These are phyloP conservation scores for Ascochyta lentis DNA, from an alignment of 2,329 filamentous ascomycete genomes.

Conservation along the genomic window DNA sequence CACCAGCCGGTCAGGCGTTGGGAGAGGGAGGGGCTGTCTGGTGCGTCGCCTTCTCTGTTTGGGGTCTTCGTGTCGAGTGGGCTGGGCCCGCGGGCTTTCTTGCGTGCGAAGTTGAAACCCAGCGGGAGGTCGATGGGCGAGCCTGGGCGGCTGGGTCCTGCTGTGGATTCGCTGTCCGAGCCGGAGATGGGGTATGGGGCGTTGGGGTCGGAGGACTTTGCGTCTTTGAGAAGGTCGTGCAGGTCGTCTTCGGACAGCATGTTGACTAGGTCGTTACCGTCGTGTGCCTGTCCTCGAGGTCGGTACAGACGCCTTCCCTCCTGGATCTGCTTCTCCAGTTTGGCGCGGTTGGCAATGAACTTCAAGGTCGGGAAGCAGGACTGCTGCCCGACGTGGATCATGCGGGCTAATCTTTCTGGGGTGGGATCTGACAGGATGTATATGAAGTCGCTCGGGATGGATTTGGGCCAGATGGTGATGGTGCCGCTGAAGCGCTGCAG, in stretches of 20 bases:
- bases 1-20: conserved; percentile 48
- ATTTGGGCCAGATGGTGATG: conserved; percentile 95
- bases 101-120: conserved; percentile 38
- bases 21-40: conserved; percentile 39
- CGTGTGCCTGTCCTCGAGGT: conserved; percentile 36
- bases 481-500: conserved; percentile 93
- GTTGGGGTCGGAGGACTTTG: conserved; percentile 28
- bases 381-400: conserved; percentile 90
- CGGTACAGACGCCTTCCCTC: conserved; percentile 59
- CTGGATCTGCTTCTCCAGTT: conserved; percentile 74
- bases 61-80: conserved; percentile 9
- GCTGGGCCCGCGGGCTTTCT: conserved; percentile 21
- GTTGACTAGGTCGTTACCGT: conserved; percentile 44
- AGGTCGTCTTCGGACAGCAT: conserved; percentile 58
- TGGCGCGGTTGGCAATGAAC: conserved; percentile 86
- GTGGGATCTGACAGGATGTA: conserved; percentile 87
- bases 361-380: conserved; percentile 90
- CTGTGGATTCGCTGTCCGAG: conserved; percentile 42
- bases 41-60: conserved; percentile 11
- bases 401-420: conserved; percentile 75
- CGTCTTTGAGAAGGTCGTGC: conserved; percentile 47
- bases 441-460: conserved; percentile 77
- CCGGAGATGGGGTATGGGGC: conserved; percentile 31
- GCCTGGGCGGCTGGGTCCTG: conserved; percentile 32
- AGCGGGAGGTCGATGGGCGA: conserved; percentile 38